phyloP scores from a whole-genome alignment of 345 rosid species.

The Citrus hindsii region DNA sequence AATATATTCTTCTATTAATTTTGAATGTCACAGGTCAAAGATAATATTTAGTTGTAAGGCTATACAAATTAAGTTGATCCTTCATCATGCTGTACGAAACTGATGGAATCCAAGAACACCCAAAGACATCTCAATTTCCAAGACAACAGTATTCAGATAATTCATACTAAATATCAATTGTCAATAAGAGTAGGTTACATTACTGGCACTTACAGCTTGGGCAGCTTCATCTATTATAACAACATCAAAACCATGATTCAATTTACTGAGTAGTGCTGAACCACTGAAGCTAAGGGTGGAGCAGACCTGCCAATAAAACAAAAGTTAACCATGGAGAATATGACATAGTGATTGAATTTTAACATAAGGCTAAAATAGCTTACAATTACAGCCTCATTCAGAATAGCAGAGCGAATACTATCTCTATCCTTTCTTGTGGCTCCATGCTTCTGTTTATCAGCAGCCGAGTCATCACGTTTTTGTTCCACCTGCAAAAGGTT shows the following conservation, averaged over 20 bases:
- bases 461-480: conserved; percentile 48
- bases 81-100: neutral
- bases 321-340: conserved; percentile 13
- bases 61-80: neutral
- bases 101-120: neutral
- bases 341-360: conserved; percentile 9
- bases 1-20: neutral
- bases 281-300: conserved; percentile 98
- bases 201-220: conserved; percentile 73
- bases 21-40: neutral
- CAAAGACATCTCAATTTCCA: neutral
- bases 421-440: conserved; percentile 65
- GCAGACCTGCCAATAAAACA: conserved; percentile 57
- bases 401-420: conserved; percentile 66
- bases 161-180: neutral
- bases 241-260: conserved; percentile 77
- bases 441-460: conserved; percentile 73
- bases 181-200: neutral
- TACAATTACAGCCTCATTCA: conserved; percentile 91
- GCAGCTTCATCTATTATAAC: conserved; percentile 99
- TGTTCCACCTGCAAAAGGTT: conserved; percentile 66
- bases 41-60: neutral
- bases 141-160: neutral
- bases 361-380: conserved; percentile 22
- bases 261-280: conserved; percentile 63